Conservation (phyloP, 495 filamentous ascomycete species). For the Penicillium longicatenatum region DNA sequence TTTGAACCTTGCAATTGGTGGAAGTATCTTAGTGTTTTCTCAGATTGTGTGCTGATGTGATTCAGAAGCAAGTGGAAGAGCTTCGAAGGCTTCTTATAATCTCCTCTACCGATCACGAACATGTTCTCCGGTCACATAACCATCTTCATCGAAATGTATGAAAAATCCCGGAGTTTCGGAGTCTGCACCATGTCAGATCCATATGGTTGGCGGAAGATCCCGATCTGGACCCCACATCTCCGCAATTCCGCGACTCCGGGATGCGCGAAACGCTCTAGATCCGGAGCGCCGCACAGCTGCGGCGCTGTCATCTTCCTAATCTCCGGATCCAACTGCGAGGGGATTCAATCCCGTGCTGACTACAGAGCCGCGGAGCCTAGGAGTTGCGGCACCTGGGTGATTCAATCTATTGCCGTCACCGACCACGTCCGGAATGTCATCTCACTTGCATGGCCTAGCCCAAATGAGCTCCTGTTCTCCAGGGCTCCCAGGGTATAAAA, state of each 20-base stretch:
- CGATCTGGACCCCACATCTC: neutral
- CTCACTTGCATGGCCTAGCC: too few species aligned
- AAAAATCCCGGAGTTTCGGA: conserved; percentile 6
- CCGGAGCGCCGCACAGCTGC: too few species aligned
- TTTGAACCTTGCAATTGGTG: neutral
- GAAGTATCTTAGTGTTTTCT: too few species aligned
- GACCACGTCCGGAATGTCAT: too few species aligned
- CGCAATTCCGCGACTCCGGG: conserved; percentile 2
- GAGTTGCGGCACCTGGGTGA: neutral
- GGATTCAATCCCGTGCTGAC: neutral
- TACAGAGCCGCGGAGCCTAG: neutral
- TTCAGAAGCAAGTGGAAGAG: neutral
- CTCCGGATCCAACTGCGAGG: too few species aligned
- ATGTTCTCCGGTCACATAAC: too few species aligned
- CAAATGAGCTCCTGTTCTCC: neutral
- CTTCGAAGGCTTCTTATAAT: too few species aligned
- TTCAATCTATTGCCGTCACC: too few species aligned
- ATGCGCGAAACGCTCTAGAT: neutral
- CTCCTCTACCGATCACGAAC: too few species aligned
- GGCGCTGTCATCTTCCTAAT: neutral
- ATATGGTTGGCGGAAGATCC: too few species aligned
- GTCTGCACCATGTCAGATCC: neutral
- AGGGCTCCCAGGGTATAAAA: neutral
- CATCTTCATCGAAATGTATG: too few species aligned
- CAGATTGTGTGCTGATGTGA: neutral